phyloP scores from a whole-genome alignment of 768 basidiomycete species.

The Tylopilus sp. region DNA sequence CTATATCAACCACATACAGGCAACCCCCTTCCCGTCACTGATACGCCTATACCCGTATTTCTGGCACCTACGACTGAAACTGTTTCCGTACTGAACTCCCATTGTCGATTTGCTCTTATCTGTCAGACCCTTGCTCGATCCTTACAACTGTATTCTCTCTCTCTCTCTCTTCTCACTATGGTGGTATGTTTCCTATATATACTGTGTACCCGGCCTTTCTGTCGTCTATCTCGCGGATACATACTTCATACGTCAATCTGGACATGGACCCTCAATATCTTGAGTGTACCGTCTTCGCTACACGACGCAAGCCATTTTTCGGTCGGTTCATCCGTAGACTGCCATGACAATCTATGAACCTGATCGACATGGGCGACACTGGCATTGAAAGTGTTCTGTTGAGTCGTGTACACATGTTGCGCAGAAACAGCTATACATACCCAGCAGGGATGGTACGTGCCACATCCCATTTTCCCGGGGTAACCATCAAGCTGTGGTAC shows the following conservation, averaged over 20 bases:
- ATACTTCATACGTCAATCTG: constrained; percentile 47
- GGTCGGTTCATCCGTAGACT: constrained; percentile 39
- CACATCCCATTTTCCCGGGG: constrained; percentile 44
- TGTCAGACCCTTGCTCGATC: constrained; percentile 31
- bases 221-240: constrained; percentile 21
- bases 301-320: constrained; percentile 71
- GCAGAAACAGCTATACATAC: constrained; percentile 38
- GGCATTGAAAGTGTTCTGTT: not conserved
- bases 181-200: constrained; percentile 19
- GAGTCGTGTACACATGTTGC: not conserved
- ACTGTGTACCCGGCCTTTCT: constrained; percentile 27
- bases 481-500: constrained; percentile 39
- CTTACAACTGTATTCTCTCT: constrained; percentile 65
- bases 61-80: constrained; percentile 44
- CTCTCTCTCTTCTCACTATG: constrained; percentile 17
- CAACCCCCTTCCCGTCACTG: constrained; percentile 30
- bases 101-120: constrained; percentile 35
- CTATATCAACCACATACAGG: constrained; percentile 44
- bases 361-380: constrained; percentile 77
- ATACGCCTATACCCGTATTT: constrained; percentile 70
- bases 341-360: constrained; percentile 81
- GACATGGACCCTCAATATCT: constrained; percentile 67
- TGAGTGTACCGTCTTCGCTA: constrained; percentile 90
- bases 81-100: constrained; percentile 59
- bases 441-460: constrained; percentile 44